phyloP scores from a whole-genome alignment of 2,329 filamentous ascomycete species.

The Pyrenochaeta sp. region DNA sequence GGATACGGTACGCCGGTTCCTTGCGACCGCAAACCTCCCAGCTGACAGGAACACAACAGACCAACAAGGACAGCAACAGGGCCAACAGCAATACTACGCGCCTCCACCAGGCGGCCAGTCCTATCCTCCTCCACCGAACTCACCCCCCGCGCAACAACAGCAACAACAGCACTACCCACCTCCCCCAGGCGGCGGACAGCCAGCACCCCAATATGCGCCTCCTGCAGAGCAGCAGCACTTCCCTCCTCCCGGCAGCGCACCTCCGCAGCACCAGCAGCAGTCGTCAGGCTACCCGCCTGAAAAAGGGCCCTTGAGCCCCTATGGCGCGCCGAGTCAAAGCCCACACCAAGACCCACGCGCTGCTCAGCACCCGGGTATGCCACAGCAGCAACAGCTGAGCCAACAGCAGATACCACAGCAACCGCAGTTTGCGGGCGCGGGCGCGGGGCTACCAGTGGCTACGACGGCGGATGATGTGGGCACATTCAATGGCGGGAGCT shows the following conservation, averaged over 20 bases:
- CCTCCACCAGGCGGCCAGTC: conserved; percentile 46
- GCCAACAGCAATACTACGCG: conserved; percentile 49
- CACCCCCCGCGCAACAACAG: conserved; percentile 37
- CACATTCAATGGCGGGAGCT: conserved; percentile 97
- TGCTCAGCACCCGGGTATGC: conserved; percentile 43
- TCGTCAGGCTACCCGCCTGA: conserved; percentile 13
- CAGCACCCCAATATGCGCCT: conserved; percentile 39
- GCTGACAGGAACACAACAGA: conserved; percentile 26
- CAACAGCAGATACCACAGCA: conserved; percentile 41
- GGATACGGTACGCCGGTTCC: conserved; percentile 32
- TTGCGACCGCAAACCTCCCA: conserved; percentile 1
- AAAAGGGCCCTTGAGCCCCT: conserved; percentile 36
- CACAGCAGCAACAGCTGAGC: conserved; percentile 36
- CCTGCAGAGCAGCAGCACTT: conserved; percentile 42
- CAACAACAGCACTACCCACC: conserved; percentile 46
- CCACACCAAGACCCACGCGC: conserved; percentile 24
- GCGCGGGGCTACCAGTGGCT: conserved; percentile 47
- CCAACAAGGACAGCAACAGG: conserved; percentile 27
- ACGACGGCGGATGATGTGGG: conserved; percentile 83
- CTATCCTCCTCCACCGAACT: conserved; percentile 48
- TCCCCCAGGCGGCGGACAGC: conserved; percentile 31
- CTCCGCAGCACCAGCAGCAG: conserved; percentile 34
- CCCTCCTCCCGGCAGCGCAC: conserved; percentile 36
- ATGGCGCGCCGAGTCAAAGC: conserved; percentile 44
- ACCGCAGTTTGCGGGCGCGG: conserved; percentile 37